phyloP scores from a whole-genome alignment of 2,329 filamentous ascomycete species.

The Onygenales sp. region DNA sequence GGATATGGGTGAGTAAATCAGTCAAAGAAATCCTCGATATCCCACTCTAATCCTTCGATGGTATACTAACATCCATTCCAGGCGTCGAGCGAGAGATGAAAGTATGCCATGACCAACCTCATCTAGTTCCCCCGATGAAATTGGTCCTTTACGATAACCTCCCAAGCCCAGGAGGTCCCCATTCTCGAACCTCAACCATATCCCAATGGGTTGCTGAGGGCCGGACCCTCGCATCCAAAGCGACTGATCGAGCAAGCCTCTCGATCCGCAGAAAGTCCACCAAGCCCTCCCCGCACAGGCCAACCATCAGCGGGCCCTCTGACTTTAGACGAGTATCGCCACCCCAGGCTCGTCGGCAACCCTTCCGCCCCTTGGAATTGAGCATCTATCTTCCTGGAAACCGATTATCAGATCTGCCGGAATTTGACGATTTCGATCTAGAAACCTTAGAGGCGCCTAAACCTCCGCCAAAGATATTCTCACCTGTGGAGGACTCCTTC shows the following conservation, averaged over 20 bases:
- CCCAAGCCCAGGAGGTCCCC: constrained; percentile 22
- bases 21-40: background rate
- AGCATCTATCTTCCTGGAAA: constrained; percentile 38
- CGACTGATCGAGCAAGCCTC: constrained; percentile 33
- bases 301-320: constrained; percentile 33
- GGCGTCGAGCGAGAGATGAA: constrained; percentile 34
- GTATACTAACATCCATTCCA: constrained; percentile 10
- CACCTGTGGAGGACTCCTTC: constrained; percentile 10
- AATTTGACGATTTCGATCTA: constrained; percentile 31
- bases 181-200: constrained; percentile 24
- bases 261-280: constrained; percentile 25
- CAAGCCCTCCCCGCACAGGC: constrained; percentile 20
- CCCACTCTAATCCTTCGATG: background rate
- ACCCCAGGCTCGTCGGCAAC: constrained; percentile 8
- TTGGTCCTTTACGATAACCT: constrained; percentile 33
- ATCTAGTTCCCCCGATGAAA: constrained; percentile 38
- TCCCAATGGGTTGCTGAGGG: constrained; percentile 32
- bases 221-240: constrained; percentile 26
- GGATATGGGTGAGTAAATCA: constrained; percentile 13
- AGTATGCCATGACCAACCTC: constrained; percentile 37
- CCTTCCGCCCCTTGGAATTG: constrained; percentile 36
- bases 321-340: constrained; percentile 31
- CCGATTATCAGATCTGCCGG: constrained; percentile 35
- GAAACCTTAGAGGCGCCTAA: background rate
- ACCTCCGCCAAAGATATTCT: constrained; percentile 25